These are phyloP conservation scores for Saccharomycopsis fermentans DNA, from an alignment of 805 yeast genomes.

Conservation along the genomic window DNA sequence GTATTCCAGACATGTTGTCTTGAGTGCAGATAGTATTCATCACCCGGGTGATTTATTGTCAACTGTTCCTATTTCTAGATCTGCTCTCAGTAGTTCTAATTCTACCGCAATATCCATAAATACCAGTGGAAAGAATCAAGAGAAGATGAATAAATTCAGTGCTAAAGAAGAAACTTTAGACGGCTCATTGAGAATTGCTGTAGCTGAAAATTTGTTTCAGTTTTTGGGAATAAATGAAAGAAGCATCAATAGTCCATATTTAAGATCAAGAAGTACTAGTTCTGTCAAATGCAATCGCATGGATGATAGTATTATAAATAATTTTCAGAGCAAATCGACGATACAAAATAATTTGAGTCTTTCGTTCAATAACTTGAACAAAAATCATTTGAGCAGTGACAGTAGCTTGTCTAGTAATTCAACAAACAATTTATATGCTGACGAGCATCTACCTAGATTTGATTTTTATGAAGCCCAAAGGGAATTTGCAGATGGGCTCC, in stretches of 20 bases:
- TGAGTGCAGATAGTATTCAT: slow-evolving; percentile 44
- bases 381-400: not conserved
- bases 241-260: slow-evolving; percentile 21
- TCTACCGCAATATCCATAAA: slow-evolving; percentile 6
- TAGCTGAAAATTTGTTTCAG: slow-evolving; percentile 62
- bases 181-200: slow-evolving; percentile 46
- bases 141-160: slow-evolving; percentile 27
- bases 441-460: slow-evolving; percentile 14
- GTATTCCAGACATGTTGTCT: slow-evolving; percentile 37
- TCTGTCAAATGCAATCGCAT: slow-evolving; percentile 14
- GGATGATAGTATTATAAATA: not conserved
- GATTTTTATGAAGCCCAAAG: slow-evolving; percentile 43
- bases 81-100: not conserved
- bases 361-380: not conserved
- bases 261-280: slow-evolving; percentile 16
- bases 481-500: slow-evolving; percentile 51
- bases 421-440: not conserved
- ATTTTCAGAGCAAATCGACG: not conserved
- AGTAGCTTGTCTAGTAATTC: slow-evolving; percentile 2
- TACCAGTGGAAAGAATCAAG: not conserved
- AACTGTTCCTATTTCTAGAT: slow-evolving; percentile 59
- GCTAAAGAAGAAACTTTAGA: slow-evolving; percentile 68
- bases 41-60: slow-evolving; percentile 84
- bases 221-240: slow-evolving; percentile 51
- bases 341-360: not conserved